Evolutionary conservation across 164 flowering plant genomes (phyloP).

Genomic region (Santalum album): DNA sequence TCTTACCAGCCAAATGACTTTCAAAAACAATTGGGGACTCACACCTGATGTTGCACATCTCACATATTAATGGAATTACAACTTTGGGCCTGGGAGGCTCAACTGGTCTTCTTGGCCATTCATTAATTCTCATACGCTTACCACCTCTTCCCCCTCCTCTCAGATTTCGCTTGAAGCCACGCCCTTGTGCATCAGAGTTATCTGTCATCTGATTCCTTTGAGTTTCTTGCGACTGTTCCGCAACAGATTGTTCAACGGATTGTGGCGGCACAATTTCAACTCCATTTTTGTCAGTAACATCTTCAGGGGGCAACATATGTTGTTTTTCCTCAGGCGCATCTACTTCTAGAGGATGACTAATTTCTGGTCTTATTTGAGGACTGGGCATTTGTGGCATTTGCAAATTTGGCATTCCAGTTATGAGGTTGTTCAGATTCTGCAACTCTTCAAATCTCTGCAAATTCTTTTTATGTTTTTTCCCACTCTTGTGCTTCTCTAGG

Average conservation of each 20-base stretch:
- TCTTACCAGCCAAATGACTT: slow-evolving; percentile 48
- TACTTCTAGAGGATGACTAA: slow-evolving; percentile 10
- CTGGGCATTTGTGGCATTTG: neutral
- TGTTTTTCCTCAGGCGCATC: slow-evolving; percentile 10
- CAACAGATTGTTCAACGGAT: slow-evolving; percentile 9
- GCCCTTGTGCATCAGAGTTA: slow-evolving; percentile 12
- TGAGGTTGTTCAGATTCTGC: slow-evolving; percentile 7
- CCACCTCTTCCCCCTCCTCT: slow-evolving; percentile 29
- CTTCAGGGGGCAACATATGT: slow-evolving; percentile 11
- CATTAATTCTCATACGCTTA: slow-evolving; percentile 20
- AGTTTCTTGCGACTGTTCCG: slow-evolving; percentile 12
- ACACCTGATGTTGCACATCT: slow-evolving; percentile 55
- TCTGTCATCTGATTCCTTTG: slow-evolving; percentile 15
- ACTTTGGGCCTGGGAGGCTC: slow-evolving; percentile 37
- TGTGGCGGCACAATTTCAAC: slow-evolving; percentile 15
- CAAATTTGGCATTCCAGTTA: slow-evolving; percentile 9
- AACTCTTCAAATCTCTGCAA: slow-evolving; percentile 17
- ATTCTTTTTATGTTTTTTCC: slow-evolving; percentile 54
- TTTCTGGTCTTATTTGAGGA: slow-evolving; percentile 13
- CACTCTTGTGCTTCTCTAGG: slow-evolving; percentile 56
- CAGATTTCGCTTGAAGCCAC: slow-evolving; percentile 27
- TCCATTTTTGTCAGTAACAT: slow-evolving; percentile 2
- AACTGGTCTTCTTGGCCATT: slow-evolving; percentile 14
- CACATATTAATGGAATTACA: slow-evolving; percentile 34
- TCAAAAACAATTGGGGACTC: slow-evolving; percentile 43